Conservation (phyloP, 768 basidiomycete species). For the Ramaria sp. region DNA sequence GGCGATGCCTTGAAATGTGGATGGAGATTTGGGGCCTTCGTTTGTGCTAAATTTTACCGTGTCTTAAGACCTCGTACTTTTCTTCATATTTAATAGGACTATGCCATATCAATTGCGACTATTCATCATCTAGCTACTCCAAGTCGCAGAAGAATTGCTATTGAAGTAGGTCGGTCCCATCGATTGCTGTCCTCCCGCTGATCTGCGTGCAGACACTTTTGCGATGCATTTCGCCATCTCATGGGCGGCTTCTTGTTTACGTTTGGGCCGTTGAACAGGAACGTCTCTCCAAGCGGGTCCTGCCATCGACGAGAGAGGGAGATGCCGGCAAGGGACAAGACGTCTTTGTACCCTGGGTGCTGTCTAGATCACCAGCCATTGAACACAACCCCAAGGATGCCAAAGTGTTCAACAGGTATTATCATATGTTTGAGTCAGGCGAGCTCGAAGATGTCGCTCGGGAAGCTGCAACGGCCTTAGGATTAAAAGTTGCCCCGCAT, state of each 20-base stretch:
- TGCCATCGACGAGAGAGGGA: slow-evolving; percentile 30
- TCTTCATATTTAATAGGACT: slow-evolving; percentile 64
- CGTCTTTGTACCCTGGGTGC: slow-evolving; percentile 86
- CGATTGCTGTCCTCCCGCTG: background rate
- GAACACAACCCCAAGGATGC: slow-evolving; percentile 1
- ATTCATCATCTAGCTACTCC: slow-evolving; percentile 90
- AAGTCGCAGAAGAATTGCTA: slow-evolving; percentile 55
- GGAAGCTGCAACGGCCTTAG: slow-evolving; percentile 51
- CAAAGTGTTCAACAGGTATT: slow-evolving; percentile 73
- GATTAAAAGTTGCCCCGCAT: slow-evolving; percentile 36
- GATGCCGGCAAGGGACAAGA: slow-evolving; percentile 43
- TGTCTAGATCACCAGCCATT: slow-evolving; percentile 26
- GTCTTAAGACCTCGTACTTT: background rate
- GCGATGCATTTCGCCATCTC: slow-evolving; percentile 47
- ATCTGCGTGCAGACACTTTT: slow-evolving; percentile 42
- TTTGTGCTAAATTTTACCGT: slow-evolving; percentile 28
- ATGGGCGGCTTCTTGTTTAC: slow-evolving; percentile 81
- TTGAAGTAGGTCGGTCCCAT: slow-evolving; percentile 42
- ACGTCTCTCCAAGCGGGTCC: slow-evolving; percentile 61
- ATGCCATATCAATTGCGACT: slow-evolving; percentile 93
- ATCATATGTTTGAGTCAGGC: slow-evolving; percentile 85
- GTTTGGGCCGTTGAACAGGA: slow-evolving; percentile 98
- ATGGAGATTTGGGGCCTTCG: slow-evolving; percentile 78
- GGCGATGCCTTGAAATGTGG: slow-evolving; percentile 64
- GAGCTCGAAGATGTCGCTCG: slow-evolving; percentile 58